phyloP scores from a whole-genome alignment of 148 eudicot species.

The Heliosperma pusillum region DNA sequence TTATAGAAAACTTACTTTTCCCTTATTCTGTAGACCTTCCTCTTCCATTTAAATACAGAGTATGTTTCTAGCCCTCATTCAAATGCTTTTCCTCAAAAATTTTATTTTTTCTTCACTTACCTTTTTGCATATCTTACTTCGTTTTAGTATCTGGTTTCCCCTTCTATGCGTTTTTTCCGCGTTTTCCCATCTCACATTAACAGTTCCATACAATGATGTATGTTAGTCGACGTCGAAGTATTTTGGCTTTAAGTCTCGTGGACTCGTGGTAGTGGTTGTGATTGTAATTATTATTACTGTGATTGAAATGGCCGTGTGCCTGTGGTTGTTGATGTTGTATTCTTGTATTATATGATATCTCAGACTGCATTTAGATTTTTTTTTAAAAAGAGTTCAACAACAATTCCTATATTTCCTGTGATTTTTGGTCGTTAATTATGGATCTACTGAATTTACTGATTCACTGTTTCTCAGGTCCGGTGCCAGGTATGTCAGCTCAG shows the following conservation, averaged over 20 bases:
- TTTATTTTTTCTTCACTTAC: neutral
- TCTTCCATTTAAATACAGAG: neutral
- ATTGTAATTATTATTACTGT: neutral
- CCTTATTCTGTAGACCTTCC: neutral
- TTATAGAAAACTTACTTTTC: neutral
- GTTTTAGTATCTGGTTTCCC: neutral
- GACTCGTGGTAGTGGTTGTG: neutral
- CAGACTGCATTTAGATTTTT: constrained; percentile 15
- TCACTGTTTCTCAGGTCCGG: constrained; percentile 32
- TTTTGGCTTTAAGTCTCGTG: neutral
- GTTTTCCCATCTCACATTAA: neutral
- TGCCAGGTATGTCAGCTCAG: constrained; percentile 38
- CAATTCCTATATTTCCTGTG: neutral
- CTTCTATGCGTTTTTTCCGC: neutral
- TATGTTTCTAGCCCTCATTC: neutral
- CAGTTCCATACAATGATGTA: neutral
- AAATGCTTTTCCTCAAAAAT: neutral
- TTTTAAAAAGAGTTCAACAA: neutral
- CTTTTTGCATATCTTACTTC: neutral
- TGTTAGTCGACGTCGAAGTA: neutral
- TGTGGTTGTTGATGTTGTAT: neutral
- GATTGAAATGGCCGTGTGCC: neutral
- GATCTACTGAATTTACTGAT: neutral
- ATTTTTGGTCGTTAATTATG: neutral
- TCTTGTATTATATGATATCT: neutral